phyloP scores from a whole-genome alignment of 495 filamentous ascomycete genomes.

The Clavariopsis aquatica region DNA sequence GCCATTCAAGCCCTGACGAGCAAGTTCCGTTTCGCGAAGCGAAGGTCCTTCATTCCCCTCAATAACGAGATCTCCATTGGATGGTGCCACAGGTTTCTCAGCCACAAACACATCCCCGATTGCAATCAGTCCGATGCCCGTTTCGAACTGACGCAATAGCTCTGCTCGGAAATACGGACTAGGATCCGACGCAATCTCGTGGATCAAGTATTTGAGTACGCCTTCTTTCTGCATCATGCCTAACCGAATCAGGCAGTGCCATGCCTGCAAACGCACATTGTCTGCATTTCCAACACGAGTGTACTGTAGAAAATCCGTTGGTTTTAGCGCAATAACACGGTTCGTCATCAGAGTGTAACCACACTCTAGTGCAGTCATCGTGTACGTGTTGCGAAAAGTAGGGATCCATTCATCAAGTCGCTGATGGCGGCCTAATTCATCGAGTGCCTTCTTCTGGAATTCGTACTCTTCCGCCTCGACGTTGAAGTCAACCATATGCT shows the following conservation, averaged over 20 bases:
- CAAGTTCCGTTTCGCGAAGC: slow-evolving; percentile 66
- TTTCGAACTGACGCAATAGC: slow-evolving; percentile 67
- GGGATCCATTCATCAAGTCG: slow-evolving; percentile 92
- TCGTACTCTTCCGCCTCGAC: slow-evolving; percentile 48
- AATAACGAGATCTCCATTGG: slow-evolving; percentile 70
- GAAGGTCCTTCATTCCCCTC: slow-evolving; percentile 69
- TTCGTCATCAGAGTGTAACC: slow-evolving; percentile 72
- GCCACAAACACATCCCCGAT: slow-evolving; percentile 60
- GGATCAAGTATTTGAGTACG: slow-evolving; percentile 70
- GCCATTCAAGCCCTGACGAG: slow-evolving; percentile 72
- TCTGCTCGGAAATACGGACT: slow-evolving; percentile 77
- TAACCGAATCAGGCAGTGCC: slow-evolving; percentile 75
- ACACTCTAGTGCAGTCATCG: slow-evolving; percentile 77
- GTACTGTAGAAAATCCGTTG: slow-evolving; percentile 76
- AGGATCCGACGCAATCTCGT: slow-evolving; percentile 69
- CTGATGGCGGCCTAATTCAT: slow-evolving; percentile 85
- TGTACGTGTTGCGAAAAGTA: slow-evolving; percentile 89
- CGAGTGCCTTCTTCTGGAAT: slow-evolving; percentile 69
- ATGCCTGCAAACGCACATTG: slow-evolving; percentile 77
- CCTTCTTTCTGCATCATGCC: slow-evolving; percentile 64
- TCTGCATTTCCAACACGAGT: slow-evolving; percentile 76
- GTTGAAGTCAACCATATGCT: slow-evolving; percentile 60
- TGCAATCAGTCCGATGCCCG: slow-evolving; percentile 75
- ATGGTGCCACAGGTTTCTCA: slow-evolving; percentile 37
- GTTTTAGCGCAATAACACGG: slow-evolving; percentile 60